phyloP scores from a whole-genome alignment of 139 green algal genomes.

The Pseudopediastrum boryanum region DNA sequence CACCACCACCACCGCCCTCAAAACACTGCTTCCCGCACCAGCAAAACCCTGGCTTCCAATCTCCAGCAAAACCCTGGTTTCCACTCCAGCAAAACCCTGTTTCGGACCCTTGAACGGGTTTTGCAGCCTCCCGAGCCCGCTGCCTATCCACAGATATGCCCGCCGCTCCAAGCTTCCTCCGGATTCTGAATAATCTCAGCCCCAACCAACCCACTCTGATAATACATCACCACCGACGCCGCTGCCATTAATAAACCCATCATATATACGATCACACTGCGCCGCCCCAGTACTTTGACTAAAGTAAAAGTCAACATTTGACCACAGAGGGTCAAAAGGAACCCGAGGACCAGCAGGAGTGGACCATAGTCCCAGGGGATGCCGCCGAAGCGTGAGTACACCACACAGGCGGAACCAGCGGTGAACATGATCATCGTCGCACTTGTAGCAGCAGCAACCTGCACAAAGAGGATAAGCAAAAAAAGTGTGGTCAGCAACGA shows the following conservation, averaged over 20 bases:
- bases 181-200: background rate
- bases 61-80: too few species aligned
- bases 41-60: too few species aligned
- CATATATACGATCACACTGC: slow-evolving; percentile 30
- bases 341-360: slow-evolving; percentile 14
- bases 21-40: too few species aligned
- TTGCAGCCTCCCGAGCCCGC: too few species aligned
- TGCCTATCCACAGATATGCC: too few species aligned
- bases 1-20: slow-evolving; percentile 27
- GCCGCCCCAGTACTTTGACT: slow-evolving; percentile 18
- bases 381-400: slow-evolving; percentile 37
- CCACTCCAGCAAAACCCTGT: too few species aligned
- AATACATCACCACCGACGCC: slow-evolving; percentile 18
- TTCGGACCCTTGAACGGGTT: too few species aligned
- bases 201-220: slow-evolving; percentile 14
- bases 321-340: slow-evolving; percentile 19
- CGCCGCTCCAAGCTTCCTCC: too few species aligned
- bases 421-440: slow-evolving; percentile 64
- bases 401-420: slow-evolving; percentile 36
- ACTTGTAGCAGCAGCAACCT: slow-evolving; percentile 55
- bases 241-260: slow-evolving; percentile 24
- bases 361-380: slow-evolving; percentile 30
- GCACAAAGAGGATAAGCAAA: background rate
- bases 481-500: background rate
- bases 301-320: slow-evolving; percentile 37